phyloP scores from a whole-genome alignment of 768 basidiomycete genomes.

The Macrolepiota fuliginosa region DNA sequence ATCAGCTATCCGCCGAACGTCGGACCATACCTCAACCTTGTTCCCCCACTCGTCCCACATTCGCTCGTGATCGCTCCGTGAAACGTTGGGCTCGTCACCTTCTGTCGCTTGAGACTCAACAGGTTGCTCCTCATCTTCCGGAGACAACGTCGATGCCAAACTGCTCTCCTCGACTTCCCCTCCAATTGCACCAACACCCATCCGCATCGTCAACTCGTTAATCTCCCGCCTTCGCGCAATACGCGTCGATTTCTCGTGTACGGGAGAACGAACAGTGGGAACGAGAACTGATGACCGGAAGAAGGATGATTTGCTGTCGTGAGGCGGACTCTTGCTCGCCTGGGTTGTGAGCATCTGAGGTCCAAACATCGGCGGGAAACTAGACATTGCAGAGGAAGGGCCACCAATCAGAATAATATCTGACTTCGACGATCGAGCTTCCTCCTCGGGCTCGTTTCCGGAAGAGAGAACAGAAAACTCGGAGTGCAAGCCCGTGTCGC shows the following conservation, averaged over 20 bases:
- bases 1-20: constrained; percentile 72
- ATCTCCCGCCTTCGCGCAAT: constrained; percentile 66
- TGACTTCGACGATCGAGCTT: constrained; percentile 28
- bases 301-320: constrained; percentile 35
- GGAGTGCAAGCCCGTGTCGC: constrained; percentile 54
- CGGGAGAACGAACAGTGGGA: constrained; percentile 54
- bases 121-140: constrained; percentile 11
- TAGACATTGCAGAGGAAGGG: constrained; percentile 30
- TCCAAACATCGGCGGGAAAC: constrained; percentile 32
- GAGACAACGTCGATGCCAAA: constrained; percentile 10
- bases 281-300: constrained; percentile 73
- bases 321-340: constrained; percentile 18
- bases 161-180: constrained; percentile 50
- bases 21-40: constrained; percentile 64
- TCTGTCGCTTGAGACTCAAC: not conserved
- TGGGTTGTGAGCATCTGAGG: constrained; percentile 10
- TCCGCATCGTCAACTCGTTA: constrained; percentile 81
- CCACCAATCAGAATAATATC: constrained; percentile 52
- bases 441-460: constrained; percentile 34
- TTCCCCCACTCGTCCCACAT: constrained; percentile 73
- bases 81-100: not conserved
- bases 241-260: constrained; percentile 54
- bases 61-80: constrained; percentile 12
- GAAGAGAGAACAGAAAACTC: constrained; percentile 58
- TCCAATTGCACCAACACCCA: constrained; percentile 76